A percentile compares a stretch with the other conserved stretches of the same genome.
phyloP scores from a whole-genome alignment of 1,284 basidiomycete genomes.

The Naganishia liquefaciens region DNA sequence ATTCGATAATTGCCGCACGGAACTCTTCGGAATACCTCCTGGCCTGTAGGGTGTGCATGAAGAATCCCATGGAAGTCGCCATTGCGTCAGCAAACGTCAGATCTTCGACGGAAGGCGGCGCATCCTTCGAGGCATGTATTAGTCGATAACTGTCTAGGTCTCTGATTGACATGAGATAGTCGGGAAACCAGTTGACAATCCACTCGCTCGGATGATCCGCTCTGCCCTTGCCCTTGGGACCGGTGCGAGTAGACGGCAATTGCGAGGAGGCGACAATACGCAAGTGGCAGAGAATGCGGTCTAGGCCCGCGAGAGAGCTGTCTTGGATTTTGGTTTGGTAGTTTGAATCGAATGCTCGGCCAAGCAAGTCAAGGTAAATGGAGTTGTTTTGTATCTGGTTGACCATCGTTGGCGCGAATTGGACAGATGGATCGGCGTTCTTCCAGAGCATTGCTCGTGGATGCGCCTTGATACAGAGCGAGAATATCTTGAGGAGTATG shows the following conservation, averaged over 20 bases:
- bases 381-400: constrained; percentile 78
- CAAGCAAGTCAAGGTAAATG: constrained; percentile 61
- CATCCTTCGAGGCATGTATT: constrained; percentile 16
- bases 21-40: constrained; percentile 62
- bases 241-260: background rate
- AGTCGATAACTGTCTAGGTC: constrained; percentile 26
- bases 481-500: constrained; percentile 60
- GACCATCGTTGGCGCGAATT: constrained; percentile 67
- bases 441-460: constrained; percentile 66
- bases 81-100: constrained; percentile 67
- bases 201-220: constrained; percentile 24
- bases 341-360: constrained; percentile 34
- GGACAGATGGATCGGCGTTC: constrained; percentile 58
- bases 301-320: background rate
- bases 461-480: constrained; percentile 59
- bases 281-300: constrained; percentile 10
- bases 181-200: constrained; percentile 27
- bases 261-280: background rate
- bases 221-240: constrained; percentile 38
- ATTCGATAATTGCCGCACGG: constrained; percentile 63
- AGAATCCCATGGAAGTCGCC: constrained; percentile 67
- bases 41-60: constrained; percentile 76
- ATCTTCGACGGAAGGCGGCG: constrained; percentile 49
- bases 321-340: constrained; percentile 1
- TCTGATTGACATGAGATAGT: constrained; percentile 24